Evolutionary conservation across 179 eudicot species (phyloP), one percentile per base, ranked within the genome.

Genomic region (Beta lomatogona): DNA sequence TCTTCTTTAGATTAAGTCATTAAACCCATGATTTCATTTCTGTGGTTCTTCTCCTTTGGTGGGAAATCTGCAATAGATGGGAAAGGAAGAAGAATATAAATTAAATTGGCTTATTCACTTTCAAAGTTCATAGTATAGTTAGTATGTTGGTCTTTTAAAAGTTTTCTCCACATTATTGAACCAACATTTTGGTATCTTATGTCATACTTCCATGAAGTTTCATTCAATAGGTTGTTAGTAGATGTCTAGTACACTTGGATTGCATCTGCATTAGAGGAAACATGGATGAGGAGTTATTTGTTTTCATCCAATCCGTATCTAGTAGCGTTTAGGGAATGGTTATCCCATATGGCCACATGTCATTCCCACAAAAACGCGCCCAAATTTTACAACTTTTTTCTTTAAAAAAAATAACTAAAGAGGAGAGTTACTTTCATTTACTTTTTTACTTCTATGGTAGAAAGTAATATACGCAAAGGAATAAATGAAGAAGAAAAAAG

Each of bases 121-220:
- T 78, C 18, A 67, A 53, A 54, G 28, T 67, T 68, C 31, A 36
- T 78, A 9, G 13, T 36, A 21, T 13, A 78, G 63, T 54, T 52
- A 53, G 13, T 2, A 77, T 66, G 46, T 15, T 64, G 41, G 41
- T 36, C 41, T 45, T 63, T 25, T 36, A 36, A 36, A 63, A 72
- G 59, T 18, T 66, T 9, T n/a, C 58, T 66, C 63, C 52, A 67
- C 19, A 52, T 81, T 55, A 44, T 54, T 48, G 11, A 75, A n/a
- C 31, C 1, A 19, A 10, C 22, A 52, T 41, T 81, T 81, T 55
- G 55, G 25, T 16, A 25, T 67, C 52, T 11, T 3, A 48, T 65
- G 61, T 15, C 28, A 64, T 54, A 46, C 69, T 80, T 61, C 72
- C 53, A n/a, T 64, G 72, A 80, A 79, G 71, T 74, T 79, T 71